Evolutionary conservation across 306 rosid species (phyloP), one percentile per base, ranked within the genome.

Genomic region (Ziziphus jujuba): DNA sequence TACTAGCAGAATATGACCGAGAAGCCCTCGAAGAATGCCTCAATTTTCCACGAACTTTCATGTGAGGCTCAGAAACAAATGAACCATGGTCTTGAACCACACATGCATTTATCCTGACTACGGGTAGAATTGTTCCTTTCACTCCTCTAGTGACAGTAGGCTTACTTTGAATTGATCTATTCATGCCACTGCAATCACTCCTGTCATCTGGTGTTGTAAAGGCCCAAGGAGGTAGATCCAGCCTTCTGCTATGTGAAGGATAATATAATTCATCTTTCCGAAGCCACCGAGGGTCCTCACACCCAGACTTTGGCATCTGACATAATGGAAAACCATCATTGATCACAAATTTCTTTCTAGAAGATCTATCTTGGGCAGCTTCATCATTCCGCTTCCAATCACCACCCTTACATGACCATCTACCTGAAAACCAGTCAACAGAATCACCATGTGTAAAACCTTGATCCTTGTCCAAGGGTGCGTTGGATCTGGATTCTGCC

Each of bases 361-460:
- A 77, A 73, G 69, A 78, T 86, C 82, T 82, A 72, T 88, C 97
- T 75, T 75, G 95, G 53, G 78, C 52, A 63, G 82, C 70, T 63
- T 95, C 99, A 25, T 95, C 99, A 43, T 84, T 91, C 80, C 97
- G 88, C 83, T 78, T 88, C 97, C 99, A 95, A 79, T 95, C 99
- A 38, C 99, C 99, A 73, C 99, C 99, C 77, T 88, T 95, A 90
- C 99, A 95, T 56, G 97, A 72, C 99, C 99, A 95, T 60, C 70
- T 83, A 38, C 89, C 80, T 74, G 89, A 87, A 87, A 83, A 87
- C 95, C 89, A 90, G 69, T 95, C 99, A 59, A 69, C 67, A 63
- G 84, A 67, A 49, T 83, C 80, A 34, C 78, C 86, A 66, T 47
- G 55, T 53, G 80, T 60, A 69, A 69, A 36, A 63, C 68, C 86